A percentile compares a stretch with the other conserved stretches of the same genome.
phyloP scores from a whole-genome alignment of 108 stramenopile genomes.

The Poteriospumella lacustris region DNA sequence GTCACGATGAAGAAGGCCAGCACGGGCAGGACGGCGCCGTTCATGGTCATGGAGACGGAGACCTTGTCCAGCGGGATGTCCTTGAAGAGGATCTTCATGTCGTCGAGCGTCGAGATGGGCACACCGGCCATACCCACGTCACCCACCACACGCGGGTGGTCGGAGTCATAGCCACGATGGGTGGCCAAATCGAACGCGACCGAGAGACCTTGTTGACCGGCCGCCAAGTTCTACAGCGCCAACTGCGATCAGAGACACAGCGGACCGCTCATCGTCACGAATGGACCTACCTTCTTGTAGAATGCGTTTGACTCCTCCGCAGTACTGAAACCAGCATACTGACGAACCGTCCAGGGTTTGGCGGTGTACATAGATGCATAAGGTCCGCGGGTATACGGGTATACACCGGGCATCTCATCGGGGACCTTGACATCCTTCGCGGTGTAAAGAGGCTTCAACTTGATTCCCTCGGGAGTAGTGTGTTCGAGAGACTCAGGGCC shows the following conservation, averaged over 20 bases:
- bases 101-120: constrained; percentile 83
- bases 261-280: too few species aligned
- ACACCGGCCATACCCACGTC: constrained; percentile 99
- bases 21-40: constrained; percentile 90
- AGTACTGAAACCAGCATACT: constrained; percentile 93
- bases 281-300: constrained; percentile 30
- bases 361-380: constrained; percentile 95
- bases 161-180: constrained; percentile 93
- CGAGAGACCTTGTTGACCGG: constrained; percentile 83
- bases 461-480: constrained; percentile 69
- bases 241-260: too few species aligned
- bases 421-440: constrained; percentile 53
- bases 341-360: constrained; percentile 47
- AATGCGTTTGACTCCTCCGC: constrained; percentile 90
- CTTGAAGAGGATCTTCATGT: constrained; percentile 93
- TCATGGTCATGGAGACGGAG: constrained; percentile 90
- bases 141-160: constrained; percentile 86
- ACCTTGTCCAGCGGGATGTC: constrained; percentile 87
- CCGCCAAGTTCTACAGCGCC: constrained; percentile 76
- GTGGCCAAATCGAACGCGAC: constrained; percentile 96
- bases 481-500: constrained; percentile 31
- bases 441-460: constrained; percentile 86
- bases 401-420: constrained; percentile 68
- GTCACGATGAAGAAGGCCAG: constrained; percentile 91
- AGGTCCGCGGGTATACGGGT: constrained; percentile 92